Base-by-base conservation (phyloP, 345 rosid species). In the Euphorbia tirucalli region DNA sequence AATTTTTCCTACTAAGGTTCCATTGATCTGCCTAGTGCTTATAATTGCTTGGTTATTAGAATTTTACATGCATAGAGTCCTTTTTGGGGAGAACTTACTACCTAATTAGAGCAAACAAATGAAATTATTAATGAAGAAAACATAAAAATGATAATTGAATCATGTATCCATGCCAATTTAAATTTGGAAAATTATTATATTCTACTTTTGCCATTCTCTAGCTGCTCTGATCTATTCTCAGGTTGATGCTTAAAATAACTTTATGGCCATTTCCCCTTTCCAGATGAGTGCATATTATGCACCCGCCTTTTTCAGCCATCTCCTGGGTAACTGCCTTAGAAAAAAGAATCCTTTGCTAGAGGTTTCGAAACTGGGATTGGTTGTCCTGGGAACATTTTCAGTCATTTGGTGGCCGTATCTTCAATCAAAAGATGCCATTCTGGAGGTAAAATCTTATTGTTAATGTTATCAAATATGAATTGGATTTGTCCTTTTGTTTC, bases 281-380 rank as follows among this genome's bases (percentile, higher is more conserved):
- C 85, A 95, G 99, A 92, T 92, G 98, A 95, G 97, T 82, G 96
- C 96, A 73, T 93, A 96, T 61, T 88, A 82, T 84, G 98, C 98
- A 4, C 97, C 97, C 13, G 99, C 96, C 2, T 88, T 90, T 84
- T 93, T 89, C 79, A 80, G 97, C 84, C 87, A 88, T 80, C 87
- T 90, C 62, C 77, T 95, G 11, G 98, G 99, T 68, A 95, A 85
- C 82, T 90, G 94, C 84, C 79, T 96, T 46, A 84, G 85, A 77
- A 80, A 87, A 22, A 88, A 84, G 71, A 82, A 72, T 69, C 95
- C 97, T 4, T 15, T 83, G 60, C 83, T 87, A 61, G 82, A 87
- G 85, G 84, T 91, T 76, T 39, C 67, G 64, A 93, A 89, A 83
- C 82, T 95, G 68, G 94, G 96, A 62, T 37, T 87, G 70, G 78